Percentiles rank a stretch among this genome's conserved stretches.
Conservation (phyloP, 352 stramenopile genomes). For the Phytophthora citrophthora region DNA sequence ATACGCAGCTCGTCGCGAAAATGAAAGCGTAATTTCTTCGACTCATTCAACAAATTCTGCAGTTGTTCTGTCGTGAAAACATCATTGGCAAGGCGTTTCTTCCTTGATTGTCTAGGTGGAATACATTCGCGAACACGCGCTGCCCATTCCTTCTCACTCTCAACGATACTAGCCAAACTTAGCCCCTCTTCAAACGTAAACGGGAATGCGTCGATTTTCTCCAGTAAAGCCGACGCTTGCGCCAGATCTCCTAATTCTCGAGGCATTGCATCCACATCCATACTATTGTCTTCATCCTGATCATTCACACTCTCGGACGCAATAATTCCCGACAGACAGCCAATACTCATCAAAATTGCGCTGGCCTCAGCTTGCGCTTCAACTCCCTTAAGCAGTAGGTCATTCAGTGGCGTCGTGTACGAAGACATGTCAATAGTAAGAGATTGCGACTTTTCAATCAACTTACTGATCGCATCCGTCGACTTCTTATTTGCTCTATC, state of each 20-base stretch:
- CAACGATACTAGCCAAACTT: constrained; percentile 59
- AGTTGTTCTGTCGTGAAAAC: constrained; percentile 68
- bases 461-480: constrained; percentile 65
- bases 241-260: constrained; percentile 50
- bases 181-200: constrained; percentile 80
- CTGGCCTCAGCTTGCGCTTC: constrained; percentile 55
- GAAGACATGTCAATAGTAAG: constrained; percentile 71
- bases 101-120: constrained; percentile 78
- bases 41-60: constrained; percentile 60
- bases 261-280: constrained; percentile 31
- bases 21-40: constrained; percentile 59
- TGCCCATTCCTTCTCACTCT: constrained; percentile 68
- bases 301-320: constrained; percentile 7
- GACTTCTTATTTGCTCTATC: constrained; percentile 68
- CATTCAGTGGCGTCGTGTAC: constrained; percentile 65
- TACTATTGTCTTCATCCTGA: constrained; percentile 7
- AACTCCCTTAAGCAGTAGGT: constrained; percentile 57
- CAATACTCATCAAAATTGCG: constrained; percentile 64
- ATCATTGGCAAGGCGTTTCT: constrained; percentile 75
- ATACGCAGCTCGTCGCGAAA: constrained; percentile 85
- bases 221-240: constrained; percentile 60
- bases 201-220: constrained; percentile 70
- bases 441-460: constrained; percentile 68
- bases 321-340: constrained; percentile 35
- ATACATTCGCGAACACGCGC: constrained; percentile 75